phyloP scores from a whole-genome alignment of 176 grass and related monocot genomes.

The Carex scoparia region DNA sequence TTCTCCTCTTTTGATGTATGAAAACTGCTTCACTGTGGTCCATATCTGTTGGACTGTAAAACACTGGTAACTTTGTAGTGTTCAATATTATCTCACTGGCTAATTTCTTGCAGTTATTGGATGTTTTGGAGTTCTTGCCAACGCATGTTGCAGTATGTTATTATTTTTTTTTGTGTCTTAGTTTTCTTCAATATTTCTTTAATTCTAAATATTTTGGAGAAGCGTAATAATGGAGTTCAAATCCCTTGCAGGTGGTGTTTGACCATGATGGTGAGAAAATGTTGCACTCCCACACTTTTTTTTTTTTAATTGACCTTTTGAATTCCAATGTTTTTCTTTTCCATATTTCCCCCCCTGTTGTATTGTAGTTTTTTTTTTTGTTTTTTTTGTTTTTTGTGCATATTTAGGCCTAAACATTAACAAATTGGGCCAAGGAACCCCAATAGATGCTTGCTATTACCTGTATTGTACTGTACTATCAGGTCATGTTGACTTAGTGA shows the following conservation, averaged over 20 bases:
- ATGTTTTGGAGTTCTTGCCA: conserved; percentile 86
- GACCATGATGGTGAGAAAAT: conserved; percentile 88
- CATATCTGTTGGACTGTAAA: neutral
- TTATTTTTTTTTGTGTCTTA: conserved; percentile 19
- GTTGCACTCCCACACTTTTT: conserved; percentile 7
- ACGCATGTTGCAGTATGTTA: conserved; percentile 91
- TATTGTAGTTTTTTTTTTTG: neutral
- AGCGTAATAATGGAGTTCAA: conserved; percentile 28
- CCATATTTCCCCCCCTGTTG: neutral
- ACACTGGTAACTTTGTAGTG: conserved; percentile 14
- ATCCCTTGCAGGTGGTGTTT: conserved; percentile 82
- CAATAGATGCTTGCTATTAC: conserved; percentile 12
- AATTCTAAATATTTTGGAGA: conserved; percentile 14
- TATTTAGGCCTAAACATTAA: conserved; percentile 4
- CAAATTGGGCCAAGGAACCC: conserved; percentile 3
- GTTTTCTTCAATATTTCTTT: neutral
- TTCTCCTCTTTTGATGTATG: neutral
- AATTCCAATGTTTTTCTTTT: neutral
- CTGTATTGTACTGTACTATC: conserved; percentile 20
- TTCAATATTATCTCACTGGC: conserved; percentile 17
- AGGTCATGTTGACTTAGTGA: neutral
- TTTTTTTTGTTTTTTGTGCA: no score
- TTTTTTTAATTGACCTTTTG: conserved; percentile 22
- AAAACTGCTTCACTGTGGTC: conserved; percentile 3
- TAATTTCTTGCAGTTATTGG: conserved; percentile 66